Percentiles rank a stretch among this genome's conserved stretches.
phyloP scores from a whole-genome alignment of 1,284 basidiomycete species.

The Moesziomyces sp. region DNA sequence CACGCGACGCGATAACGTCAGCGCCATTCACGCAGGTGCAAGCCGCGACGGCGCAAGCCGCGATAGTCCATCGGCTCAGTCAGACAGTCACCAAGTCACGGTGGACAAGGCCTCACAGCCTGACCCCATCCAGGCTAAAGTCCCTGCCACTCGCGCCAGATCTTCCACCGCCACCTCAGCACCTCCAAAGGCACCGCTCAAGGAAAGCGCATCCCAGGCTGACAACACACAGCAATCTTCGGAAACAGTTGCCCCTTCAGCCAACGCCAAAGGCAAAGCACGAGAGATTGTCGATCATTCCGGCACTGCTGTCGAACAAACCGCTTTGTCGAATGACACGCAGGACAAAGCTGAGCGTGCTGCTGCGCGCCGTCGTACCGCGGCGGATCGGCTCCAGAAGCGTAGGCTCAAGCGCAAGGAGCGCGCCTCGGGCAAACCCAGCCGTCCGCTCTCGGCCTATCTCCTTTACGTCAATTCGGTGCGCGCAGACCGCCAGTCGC shows the following conservation, averaged over 20 bases:
- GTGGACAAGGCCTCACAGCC: constrained; percentile 39
- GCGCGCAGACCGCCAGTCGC: constrained; percentile 26
- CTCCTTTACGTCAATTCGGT: constrained; percentile 46
- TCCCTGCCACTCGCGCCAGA: constrained; percentile 1
- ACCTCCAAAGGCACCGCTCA: constrained; percentile 2
- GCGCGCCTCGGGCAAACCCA: constrained; percentile 34
- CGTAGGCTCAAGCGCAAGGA: constrained; percentile 49
- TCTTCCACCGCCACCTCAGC: not conserved
- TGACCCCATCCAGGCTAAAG: constrained; percentile 27
- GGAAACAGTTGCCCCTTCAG: not conserved
- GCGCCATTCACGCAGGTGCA: constrained; percentile 3
- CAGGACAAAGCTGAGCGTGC: constrained; percentile 19
- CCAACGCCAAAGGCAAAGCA: constrained; percentile 19
- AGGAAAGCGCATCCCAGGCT: constrained; percentile 31
- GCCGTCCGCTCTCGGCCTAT: constrained; percentile 38
- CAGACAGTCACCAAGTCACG: not conserved
- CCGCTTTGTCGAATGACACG: constrained; percentile 5
- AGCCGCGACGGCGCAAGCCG: not conserved
- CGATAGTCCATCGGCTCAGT: not conserved
- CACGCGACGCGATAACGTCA: not conserved
- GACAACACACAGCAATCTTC: constrained; percentile 1
- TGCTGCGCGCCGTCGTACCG: constrained; percentile 10
- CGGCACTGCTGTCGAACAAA: constrained; percentile 3
- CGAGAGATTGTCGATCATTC: constrained; percentile 1
- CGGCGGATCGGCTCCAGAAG: constrained; percentile 31